These are phyloP conservation scores for Capsicum pubescens DNA, from an alignment of 257 asterid genomes.

Conservation along the genomic window DNA sequence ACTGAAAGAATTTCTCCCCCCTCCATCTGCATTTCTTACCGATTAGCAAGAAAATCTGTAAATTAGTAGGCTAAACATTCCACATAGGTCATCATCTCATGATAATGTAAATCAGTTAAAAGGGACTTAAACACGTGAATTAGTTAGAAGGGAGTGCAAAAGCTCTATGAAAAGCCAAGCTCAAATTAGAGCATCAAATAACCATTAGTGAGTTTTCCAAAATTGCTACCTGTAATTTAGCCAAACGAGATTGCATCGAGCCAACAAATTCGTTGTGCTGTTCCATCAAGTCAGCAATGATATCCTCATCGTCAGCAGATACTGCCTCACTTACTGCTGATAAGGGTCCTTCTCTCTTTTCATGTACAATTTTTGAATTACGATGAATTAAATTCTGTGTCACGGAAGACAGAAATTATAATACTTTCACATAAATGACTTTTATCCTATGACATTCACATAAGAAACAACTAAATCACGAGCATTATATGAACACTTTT, in stretches of 20 bases:
- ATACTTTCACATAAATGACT: background rate
- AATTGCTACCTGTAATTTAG: slow-evolving; percentile 77
- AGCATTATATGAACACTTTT: background rate
- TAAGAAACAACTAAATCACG: slow-evolving; percentile 2
- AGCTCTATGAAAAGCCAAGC: background rate
- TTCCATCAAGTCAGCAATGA: slow-evolving; percentile 74
- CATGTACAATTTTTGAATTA: slow-evolving; percentile 15
- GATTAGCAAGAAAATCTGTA: background rate
- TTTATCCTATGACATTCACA: background rate
- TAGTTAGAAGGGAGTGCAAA: slow-evolving; percentile 10
- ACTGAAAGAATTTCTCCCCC: background rate
- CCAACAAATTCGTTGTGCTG: slow-evolving; percentile 77
- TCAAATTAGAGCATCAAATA: background rate
- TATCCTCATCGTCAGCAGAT: slow-evolving; percentile 75
- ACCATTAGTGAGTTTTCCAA: background rate
- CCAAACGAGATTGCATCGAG: slow-evolving; percentile 86
- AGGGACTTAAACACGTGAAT: background rate
- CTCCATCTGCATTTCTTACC: background rate
- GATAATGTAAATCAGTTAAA: background rate
- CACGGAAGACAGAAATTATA: slow-evolving; percentile 24
- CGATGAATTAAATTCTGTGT: slow-evolving; percentile 11
- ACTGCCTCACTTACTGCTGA: slow-evolving; percentile 60
- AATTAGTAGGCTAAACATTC: slow-evolving; percentile 7
- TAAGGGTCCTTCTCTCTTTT: slow-evolving; percentile 60
- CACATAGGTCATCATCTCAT: background rate